Evolutionary conservation across 306 rosid species (phyloP).

Genomic region (Pachyrhizus erosus): DNA sequence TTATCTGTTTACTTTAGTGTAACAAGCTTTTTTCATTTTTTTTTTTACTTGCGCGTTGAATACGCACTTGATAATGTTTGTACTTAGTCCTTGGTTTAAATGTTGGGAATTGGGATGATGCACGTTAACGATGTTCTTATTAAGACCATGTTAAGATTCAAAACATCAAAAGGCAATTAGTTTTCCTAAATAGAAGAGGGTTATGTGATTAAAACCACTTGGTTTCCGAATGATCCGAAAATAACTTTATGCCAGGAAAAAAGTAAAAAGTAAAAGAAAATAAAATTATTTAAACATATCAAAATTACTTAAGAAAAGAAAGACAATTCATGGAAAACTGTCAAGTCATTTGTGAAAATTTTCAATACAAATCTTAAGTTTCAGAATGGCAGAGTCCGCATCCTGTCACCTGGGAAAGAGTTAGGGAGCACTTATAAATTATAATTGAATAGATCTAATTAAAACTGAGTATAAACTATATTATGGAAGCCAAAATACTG

Average conservation of each 20-base stretch:
- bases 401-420: neutral
- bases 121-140: neutral
- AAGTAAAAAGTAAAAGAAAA: too few relatives aligned
- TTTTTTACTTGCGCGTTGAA: neutral
- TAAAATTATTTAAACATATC: neutral
- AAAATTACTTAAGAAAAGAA: neutral
- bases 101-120: neutral
- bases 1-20: neutral
- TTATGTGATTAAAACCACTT: neutral
- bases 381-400: neutral
- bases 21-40: neutral
- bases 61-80: neutral
- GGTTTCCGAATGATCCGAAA: neutral
- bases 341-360: neutral
- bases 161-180: neutral
- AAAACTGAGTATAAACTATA: neutral
- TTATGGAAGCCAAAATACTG: neutral
- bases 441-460: neutral
- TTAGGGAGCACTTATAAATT: neutral
- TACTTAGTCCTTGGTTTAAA: neutral
- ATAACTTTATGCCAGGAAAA: too few relatives aligned
- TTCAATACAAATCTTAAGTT: neutral
- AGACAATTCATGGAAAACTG: neutral
- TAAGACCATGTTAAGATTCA: neutral
- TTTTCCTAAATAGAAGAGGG: neutral